These are phyloP conservation scores for Crithidia bombi DNA, from an alignment of 208 protist species.

Conservation along the genomic window DNA sequence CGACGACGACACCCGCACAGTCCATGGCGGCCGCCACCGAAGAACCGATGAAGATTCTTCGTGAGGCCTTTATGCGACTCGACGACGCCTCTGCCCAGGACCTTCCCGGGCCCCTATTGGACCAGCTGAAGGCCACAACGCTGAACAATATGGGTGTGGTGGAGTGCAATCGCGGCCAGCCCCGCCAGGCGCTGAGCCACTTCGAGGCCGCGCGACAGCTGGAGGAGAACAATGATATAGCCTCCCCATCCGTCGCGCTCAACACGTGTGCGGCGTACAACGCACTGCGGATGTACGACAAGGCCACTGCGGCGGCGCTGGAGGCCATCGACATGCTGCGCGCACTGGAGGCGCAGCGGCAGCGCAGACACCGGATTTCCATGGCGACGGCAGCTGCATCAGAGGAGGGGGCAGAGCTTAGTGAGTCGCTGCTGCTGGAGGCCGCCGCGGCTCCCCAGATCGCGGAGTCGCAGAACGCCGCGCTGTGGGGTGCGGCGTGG, in stretches of 20 bases:
- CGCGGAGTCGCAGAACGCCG: slow-evolving; percentile 72
- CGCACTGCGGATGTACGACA: slow-evolving; percentile 83
- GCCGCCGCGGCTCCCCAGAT: slow-evolving; percentile 49
- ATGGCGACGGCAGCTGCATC: slow-evolving; percentile 17
- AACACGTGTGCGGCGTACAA: slow-evolving; percentile 90
- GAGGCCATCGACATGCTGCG: slow-evolving; percentile 91
- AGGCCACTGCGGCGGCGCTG: slow-evolving; percentile 78
- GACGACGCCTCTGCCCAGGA: slow-evolving; percentile 33
- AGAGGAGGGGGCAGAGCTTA: slow-evolving; percentile 28
- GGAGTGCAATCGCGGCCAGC: slow-evolving; percentile 85
- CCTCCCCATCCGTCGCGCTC: slow-evolving; percentile 80
- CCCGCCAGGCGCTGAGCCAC: slow-evolving; percentile 82
- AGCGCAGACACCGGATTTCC: slow-evolving; percentile 32
- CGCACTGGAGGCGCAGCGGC: slow-evolving; percentile 58
- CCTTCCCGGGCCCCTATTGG: slow-evolving; percentile 40
- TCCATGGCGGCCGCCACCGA: slow-evolving; percentile 29
- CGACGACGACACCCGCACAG: neutral
- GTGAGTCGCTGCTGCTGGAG: slow-evolving; percentile 34
- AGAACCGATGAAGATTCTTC: slow-evolving; percentile 55
- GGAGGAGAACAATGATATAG: slow-evolving; percentile 77
- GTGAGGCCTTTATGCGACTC: slow-evolving; percentile 65
- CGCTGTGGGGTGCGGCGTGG: slow-evolving; percentile 90
- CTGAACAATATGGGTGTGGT: slow-evolving; percentile 90
- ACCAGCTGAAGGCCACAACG: slow-evolving; percentile 80
- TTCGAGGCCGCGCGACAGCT: slow-evolving; percentile 82